Evolutionary conservation across 257 asterid species (phyloP).

Genomic region (Nicotiana undulata): DNA sequence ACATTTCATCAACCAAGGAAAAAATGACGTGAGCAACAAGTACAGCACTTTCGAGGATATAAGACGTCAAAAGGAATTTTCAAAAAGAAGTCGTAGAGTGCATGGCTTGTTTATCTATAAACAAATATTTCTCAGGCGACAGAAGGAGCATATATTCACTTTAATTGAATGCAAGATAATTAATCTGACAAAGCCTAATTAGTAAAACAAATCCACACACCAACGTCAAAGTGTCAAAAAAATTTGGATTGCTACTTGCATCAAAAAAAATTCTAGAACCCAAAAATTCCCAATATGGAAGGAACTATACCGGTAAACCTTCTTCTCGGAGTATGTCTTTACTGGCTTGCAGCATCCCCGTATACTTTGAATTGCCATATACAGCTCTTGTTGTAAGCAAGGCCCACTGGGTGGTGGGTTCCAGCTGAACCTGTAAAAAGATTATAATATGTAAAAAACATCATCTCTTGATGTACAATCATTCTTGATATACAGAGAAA

Average conservation of each 20-base stretch:
- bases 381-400: conserved; percentile 47
- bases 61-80: not conserved
- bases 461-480: not conserved
- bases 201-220: not conserved
- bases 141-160: not conserved
- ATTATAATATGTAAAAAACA: conserved; percentile 5
- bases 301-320: conserved; percentile 59
- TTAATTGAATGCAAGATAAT: not conserved
- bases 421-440: conserved; percentile 73
- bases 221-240: not conserved
- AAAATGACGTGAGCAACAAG: not conserved
- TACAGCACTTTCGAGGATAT: not conserved
- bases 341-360: conserved; percentile 84
- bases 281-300: not conserved
- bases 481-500: not conserved
- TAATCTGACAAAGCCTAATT: not conserved
- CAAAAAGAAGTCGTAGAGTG: not conserved
- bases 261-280: not conserved
- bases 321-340: conserved; percentile 91
- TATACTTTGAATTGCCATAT: conserved; percentile 59
- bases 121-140: not conserved
- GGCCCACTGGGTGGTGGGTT: conserved; percentile 83
- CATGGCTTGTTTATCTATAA: not conserved
- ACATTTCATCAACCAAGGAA: not conserved
- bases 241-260: not conserved